These are phyloP conservation scores for Coprinopsis strossmayeri DNA, from an alignment of 768 basidiomycete species.

Conservation along the genomic window DNA sequence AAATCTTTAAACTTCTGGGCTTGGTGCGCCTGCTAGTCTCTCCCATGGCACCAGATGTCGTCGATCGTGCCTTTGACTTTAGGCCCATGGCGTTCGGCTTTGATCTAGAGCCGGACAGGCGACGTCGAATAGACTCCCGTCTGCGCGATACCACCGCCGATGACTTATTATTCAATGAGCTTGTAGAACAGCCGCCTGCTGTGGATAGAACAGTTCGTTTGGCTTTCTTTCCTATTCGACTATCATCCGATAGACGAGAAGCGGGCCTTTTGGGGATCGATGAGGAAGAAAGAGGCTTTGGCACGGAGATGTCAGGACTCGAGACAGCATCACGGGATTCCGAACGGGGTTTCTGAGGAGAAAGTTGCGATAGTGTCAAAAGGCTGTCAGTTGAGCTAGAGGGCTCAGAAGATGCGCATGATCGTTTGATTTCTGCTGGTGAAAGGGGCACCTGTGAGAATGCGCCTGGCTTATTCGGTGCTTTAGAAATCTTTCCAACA, in stretches of 20 bases:
- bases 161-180: constrained; percentile 1
- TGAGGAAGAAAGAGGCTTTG: not conserved
- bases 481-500: not conserved
- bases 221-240: constrained; percentile 8
- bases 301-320: constrained; percentile 27
- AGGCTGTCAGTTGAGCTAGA: constrained; percentile 13
- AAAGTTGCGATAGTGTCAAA: constrained; percentile 47
- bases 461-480: not conserved
- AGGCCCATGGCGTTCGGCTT: not conserved
- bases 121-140: constrained; percentile 25
- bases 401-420: not conserved
- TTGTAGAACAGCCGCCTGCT: constrained; percentile 2
- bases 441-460: no score
- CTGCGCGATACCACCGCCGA: not conserved
- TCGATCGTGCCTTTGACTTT: not conserved
- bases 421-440: no score
- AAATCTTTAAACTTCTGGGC: not conserved
- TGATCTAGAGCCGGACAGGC: constrained; percentile 7
- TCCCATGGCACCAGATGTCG: not conserved
- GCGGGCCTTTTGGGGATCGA: constrained; percentile 42
- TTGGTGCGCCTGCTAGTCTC: not conserved
- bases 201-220: not conserved
- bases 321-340: not conserved
- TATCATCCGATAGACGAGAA: not conserved
- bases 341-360: constrained; percentile 26